Evolutionary conservation across 768 basidiomycete genomes (phyloP).

Genomic region (Mycena sanguinolenta): DNA sequence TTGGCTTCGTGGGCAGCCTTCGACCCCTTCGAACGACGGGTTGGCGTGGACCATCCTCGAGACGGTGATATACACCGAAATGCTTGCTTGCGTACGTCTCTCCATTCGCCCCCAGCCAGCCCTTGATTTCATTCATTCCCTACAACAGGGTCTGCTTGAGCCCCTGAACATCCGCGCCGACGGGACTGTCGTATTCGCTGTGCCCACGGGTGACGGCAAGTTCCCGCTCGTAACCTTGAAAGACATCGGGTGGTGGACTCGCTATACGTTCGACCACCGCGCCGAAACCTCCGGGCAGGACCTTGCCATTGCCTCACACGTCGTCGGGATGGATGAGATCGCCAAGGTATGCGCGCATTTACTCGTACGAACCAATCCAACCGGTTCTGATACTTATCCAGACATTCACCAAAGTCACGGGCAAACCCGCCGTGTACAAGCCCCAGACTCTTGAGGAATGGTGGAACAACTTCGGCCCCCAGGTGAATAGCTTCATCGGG

Average conservation of each 20-base stretch:
- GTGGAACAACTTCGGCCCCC: background rate
- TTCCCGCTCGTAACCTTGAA: slow-evolving; percentile 53
- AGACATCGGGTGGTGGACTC: slow-evolving; percentile 41
- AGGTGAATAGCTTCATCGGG: background rate
- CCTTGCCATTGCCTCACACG: background rate
- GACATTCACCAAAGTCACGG: background rate
- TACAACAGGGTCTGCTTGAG: background rate
- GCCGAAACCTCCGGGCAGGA: background rate
- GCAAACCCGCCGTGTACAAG: background rate
- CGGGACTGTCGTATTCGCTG: slow-evolving; percentile 55
- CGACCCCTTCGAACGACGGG: background rate
- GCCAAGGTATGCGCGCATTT: background rate
- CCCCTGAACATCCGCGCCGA: slow-evolving; percentile 46
- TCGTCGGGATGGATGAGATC: background rate
- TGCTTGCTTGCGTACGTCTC: background rate
- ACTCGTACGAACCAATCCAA: background rate
- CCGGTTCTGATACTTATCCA: background rate
- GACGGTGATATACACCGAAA: background rate
- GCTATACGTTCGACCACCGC: background rate
- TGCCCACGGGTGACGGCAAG: slow-evolving; percentile 49
- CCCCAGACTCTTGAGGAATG: background rate
- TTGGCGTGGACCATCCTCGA: background rate
- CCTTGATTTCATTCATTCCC: background rate
- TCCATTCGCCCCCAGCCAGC: background rate
- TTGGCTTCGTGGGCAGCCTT: background rate